Evolutionary conservation across 345 rosid species (phyloP).

Genomic region (Eucalyptus grandis): DNA sequence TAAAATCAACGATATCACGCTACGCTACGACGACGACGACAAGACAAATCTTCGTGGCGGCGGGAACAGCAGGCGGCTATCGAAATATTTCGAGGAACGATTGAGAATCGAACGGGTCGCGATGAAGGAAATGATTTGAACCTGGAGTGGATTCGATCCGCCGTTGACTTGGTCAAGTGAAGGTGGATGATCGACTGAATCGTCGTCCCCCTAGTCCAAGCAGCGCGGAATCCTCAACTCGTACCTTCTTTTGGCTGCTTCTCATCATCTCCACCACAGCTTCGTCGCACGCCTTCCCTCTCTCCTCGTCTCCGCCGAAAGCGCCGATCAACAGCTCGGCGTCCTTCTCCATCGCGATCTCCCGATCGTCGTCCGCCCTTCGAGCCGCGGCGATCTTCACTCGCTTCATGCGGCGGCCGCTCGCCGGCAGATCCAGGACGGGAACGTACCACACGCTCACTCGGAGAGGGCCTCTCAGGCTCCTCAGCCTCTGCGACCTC

Average conservation of each 20-base stretch:
- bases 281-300: not conserved
- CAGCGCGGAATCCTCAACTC: not conserved
- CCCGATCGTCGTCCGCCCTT: not conserved
- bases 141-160: not conserved
- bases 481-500: not conserved
- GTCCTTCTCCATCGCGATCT: not conserved
- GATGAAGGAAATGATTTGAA: not conserved
- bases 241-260: not conserved
- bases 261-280: not conserved
- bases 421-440: not conserved
- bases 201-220: not conserved
- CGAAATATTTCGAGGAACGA: not conserved
- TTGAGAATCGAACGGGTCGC: not conserved
- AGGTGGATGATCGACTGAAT: not conserved
- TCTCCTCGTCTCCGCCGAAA: not conserved
- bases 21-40: not conserved
- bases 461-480: not conserved
- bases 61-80: not conserved
- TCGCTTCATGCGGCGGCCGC: not conserved
- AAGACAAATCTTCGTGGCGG: not conserved
- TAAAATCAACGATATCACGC: not conserved
- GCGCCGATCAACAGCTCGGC: not conserved
- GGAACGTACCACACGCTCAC: not conserved
- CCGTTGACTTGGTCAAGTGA: not conserved
- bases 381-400: not conserved